These are phyloP conservation scores for Pseudotsuga menziesii DNA, from an alignment of 75 land plant genomes.

Conservation along the genomic window DNA sequence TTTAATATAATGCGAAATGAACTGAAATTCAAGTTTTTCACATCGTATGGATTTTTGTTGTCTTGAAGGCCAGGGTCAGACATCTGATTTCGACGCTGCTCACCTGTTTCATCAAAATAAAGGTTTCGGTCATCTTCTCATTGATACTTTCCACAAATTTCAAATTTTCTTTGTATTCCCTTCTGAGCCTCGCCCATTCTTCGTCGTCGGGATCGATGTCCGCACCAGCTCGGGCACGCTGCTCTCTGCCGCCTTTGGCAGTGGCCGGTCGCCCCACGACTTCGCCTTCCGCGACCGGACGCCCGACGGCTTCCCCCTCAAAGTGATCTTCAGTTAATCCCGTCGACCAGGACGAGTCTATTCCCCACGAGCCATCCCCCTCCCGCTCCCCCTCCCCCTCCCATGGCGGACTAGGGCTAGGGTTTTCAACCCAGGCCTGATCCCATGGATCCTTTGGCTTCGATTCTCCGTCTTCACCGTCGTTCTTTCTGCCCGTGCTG, in stretches of 20 bases:
- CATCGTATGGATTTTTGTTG: no score
- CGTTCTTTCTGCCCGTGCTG: no score
- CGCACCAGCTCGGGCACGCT: not conserved
- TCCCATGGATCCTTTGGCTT: no score
- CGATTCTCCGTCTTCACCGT: no score
- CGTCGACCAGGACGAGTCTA: constrained; percentile 47
- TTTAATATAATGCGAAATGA: no score
- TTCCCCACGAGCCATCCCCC: not conserved
- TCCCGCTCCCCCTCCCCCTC: no score
- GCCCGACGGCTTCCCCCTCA: constrained; percentile 40
- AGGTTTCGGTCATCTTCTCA: constrained; percentile 22
- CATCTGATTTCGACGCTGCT: no score
- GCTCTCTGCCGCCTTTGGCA: not conserved
- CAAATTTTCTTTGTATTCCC: constrained; percentile 13
- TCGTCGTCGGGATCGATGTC: constrained; percentile 5
- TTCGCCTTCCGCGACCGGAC: constrained; percentile 8
- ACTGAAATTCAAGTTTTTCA: no score
- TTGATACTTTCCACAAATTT: constrained; percentile 28
- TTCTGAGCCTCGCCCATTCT: constrained; percentile 15
- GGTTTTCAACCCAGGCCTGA: no score
- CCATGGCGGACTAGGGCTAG: no score
- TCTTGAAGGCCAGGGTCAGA: no score
- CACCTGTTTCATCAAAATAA: constrained; percentile 38
- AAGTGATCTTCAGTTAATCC: constrained; percentile 54
- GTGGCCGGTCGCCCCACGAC: constrained; percentile 15